Evolutionary conservation across 257 asterid species (phyloP).

Genomic region (Fraxinus excelsior): DNA sequence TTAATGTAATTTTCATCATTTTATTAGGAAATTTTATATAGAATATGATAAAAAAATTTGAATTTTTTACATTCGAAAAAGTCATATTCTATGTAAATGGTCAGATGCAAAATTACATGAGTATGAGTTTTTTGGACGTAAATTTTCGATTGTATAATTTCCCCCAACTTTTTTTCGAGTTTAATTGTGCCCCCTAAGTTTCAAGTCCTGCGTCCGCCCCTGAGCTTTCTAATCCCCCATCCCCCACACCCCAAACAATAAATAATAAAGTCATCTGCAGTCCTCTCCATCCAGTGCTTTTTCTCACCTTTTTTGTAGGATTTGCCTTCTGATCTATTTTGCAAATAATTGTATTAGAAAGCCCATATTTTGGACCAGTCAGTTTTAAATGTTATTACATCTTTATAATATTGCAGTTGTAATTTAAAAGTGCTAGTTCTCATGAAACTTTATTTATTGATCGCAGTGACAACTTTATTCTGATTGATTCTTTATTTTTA

Average conservation of each 20-base stretch:
- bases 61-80: too few species aligned
- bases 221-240: not conserved
- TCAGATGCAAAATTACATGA: too few species aligned
- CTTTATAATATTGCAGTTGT: not conserved
- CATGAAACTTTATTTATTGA: not conserved
- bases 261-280: not conserved
- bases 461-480: not conserved
- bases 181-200: too few species aligned
- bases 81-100: too few species aligned
- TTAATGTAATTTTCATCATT: too few species aligned
- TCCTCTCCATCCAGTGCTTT: not conserved
- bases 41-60: too few species aligned
- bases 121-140: too few species aligned
- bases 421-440: not conserved
- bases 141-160: too few species aligned
- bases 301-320: not conserved
- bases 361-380: not conserved
- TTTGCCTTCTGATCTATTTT: not conserved
- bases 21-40: too few species aligned
- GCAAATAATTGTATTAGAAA: too few species aligned
- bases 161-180: too few species aligned
- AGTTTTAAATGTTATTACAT: not conserved
- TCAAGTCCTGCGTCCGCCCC: too few species aligned
- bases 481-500: slow-evolving; percentile 5
- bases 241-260: not conserved